These are phyloP conservation scores for Trichoderma cornu-damae DNA, from an alignment of 2,329 filamentous ascomycete species.

Conservation along the genomic window DNA sequence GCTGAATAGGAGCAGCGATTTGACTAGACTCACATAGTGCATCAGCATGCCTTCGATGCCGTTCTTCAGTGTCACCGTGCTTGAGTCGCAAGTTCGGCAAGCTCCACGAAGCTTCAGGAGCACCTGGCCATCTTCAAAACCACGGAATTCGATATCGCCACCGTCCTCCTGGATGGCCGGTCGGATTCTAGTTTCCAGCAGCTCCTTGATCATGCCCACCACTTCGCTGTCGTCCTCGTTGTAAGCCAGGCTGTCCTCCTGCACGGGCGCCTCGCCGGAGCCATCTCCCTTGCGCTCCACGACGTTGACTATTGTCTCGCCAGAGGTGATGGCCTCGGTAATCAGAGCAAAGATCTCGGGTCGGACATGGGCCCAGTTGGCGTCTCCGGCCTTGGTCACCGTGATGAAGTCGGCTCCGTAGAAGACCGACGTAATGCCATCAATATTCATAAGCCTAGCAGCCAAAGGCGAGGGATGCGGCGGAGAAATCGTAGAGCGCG, in stretches of 20 bases:
- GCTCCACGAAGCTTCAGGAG: slow-evolving; percentile 82
- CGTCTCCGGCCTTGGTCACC: slow-evolving; percentile 81
- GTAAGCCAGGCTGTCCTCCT: slow-evolving; percentile 70
- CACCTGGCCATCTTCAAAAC: slow-evolving; percentile 80
- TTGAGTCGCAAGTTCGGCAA: slow-evolving; percentile 93
- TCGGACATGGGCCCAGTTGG: slow-evolving; percentile 90
- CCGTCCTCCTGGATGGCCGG: slow-evolving; percentile 97
- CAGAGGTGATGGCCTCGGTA: slow-evolving; percentile 82
- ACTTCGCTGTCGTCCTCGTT: slow-evolving; percentile 91
- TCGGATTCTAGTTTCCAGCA: slow-evolving; percentile 89
- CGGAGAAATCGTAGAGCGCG: slow-evolving; percentile 79
- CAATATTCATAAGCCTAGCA: slow-evolving; percentile 83
- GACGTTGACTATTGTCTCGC: slow-evolving; percentile 72
- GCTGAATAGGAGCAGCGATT: not conserved
- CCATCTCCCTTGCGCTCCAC: slow-evolving; percentile 56
- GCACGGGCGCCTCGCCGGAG: slow-evolving; percentile 28
- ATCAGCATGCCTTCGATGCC: slow-evolving; percentile 98
- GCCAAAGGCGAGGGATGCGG: slow-evolving; percentile 89
- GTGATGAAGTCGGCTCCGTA: slow-evolving; percentile 96
- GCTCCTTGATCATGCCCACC: slow-evolving; percentile 96
- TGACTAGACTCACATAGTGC: slow-evolving; percentile 67
- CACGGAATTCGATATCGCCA: slow-evolving; percentile 91
- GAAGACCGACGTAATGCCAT: slow-evolving; percentile 91
- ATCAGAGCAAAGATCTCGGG: slow-evolving; percentile 94
- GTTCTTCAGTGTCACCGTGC: slow-evolving; percentile 93